Conservation (phyloP, 176 grass and related monocot species). For the Cymbopogon citratus region DNA sequence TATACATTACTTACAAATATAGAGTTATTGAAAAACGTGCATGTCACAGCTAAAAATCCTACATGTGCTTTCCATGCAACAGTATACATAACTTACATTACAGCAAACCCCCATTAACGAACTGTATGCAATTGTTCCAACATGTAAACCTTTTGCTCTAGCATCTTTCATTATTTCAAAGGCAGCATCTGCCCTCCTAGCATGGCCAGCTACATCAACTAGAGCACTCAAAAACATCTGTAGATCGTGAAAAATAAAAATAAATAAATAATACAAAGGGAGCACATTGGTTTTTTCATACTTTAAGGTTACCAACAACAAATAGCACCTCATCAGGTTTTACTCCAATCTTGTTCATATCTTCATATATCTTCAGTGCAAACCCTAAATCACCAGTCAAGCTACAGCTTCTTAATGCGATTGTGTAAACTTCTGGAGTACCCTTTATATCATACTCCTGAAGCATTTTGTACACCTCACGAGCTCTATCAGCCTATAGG, state of each 20-base stretch:
- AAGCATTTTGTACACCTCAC: constrained; percentile 95
- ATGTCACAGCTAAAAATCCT: neutral
- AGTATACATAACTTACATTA: constrained; percentile 63
- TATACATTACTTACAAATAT: neutral
- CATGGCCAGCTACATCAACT: constrained; percentile 93
- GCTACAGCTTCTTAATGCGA: constrained; percentile 93
- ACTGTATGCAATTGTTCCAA: constrained; percentile 80
- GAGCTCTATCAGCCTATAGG: constrained; percentile 66
- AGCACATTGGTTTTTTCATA: neutral
- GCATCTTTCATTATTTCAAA: constrained; percentile 89
- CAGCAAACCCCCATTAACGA: constrained; percentile 98
- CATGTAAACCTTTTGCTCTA: constrained; percentile 63
- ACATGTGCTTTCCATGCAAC: neutral
- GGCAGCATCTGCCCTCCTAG: constrained; percentile 72
- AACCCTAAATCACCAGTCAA: constrained; percentile 83
- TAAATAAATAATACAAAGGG: constrained; percentile 11
- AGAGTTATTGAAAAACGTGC: constrained; percentile 8
- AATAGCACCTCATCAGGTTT: constrained; percentile 85
- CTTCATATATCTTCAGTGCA: constrained; percentile 88
- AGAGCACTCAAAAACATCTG: constrained; percentile 99
- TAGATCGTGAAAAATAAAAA: constrained; percentile 29
- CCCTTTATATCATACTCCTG: constrained; percentile 83
- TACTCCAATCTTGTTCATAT: constrained; percentile 91
- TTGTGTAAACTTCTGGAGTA: constrained; percentile 91
- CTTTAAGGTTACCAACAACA: constrained; percentile 22